These are phyloP conservation scores for Purpureocillium takamizusanense DNA, from an alignment of 2,329 filamentous ascomycete genomes.

Conservation along the genomic window DNA sequence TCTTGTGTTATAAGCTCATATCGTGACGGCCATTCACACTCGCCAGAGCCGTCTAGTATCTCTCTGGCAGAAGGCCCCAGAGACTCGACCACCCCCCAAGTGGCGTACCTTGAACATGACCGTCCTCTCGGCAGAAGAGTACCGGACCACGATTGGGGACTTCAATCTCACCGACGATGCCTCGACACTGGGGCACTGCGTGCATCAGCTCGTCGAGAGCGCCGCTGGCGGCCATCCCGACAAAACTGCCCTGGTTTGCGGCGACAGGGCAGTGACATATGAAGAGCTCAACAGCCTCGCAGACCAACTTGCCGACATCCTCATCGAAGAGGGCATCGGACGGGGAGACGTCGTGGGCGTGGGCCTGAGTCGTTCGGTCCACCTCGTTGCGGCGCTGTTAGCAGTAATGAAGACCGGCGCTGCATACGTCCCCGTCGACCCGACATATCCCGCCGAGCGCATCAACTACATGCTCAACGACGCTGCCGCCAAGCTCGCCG, in stretches of 20 bases:
- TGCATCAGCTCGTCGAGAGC: constrained; percentile 3
- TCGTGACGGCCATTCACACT: too few relatives aligned
- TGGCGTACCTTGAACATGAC: too few relatives aligned
- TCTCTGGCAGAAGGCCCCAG: too few relatives aligned
- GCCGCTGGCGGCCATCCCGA: background rate
- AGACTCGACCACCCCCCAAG: too few relatives aligned
- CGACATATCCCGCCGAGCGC: constrained; percentile 7
- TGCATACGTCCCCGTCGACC: constrained; percentile 11
- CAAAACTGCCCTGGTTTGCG: constrained; percentile 7
- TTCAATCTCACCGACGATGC: too few relatives aligned
- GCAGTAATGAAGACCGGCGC: constrained; percentile 10
- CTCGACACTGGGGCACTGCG: background rate
- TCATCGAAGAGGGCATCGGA: constrained; percentile 3
- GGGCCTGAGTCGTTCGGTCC: constrained; percentile 7
- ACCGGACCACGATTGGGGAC: too few relatives aligned
- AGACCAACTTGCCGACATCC: constrained; percentile 3
- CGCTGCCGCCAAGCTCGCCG: constrained; percentile 5
- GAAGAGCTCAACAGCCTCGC: constrained; percentile 2
- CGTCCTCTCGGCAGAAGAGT: too few relatives aligned
- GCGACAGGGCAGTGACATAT: constrained; percentile 3
- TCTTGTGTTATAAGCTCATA: too few relatives aligned
- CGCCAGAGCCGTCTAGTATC: too few relatives aligned
- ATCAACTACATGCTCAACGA: constrained; percentile 9
- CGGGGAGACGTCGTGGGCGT: constrained; percentile 7
- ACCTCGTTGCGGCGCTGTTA: constrained; percentile 8